Conservation (phyloP, 2,329 filamentous ascomycete genomes). For the Arthrinium puccinioides region DNA sequence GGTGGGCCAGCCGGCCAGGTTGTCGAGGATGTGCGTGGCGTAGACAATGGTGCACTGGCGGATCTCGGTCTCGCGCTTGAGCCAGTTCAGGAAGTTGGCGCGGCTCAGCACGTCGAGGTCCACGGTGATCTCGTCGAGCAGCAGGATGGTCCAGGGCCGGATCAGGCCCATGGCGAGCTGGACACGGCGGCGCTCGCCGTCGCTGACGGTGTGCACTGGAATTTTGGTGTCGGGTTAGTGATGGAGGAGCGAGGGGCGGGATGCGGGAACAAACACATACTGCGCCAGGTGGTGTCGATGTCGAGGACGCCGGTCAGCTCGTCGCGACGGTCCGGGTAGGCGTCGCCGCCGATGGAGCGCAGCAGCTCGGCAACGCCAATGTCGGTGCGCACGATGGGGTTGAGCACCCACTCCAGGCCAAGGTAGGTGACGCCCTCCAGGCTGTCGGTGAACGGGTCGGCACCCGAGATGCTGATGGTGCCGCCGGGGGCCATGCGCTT, state of each 20-base stretch:
- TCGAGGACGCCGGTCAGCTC: constrained; percentile 84
- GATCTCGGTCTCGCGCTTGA: constrained; percentile 78
- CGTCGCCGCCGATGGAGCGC: constrained; percentile 75
- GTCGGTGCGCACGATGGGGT: constrained; percentile 91
- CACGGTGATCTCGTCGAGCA: constrained; percentile 95
- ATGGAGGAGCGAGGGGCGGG: too few species aligned
- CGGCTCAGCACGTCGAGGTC: constrained; percentile 85
- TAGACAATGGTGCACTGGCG: constrained; percentile 90
- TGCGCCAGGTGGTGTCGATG: constrained; percentile 86
- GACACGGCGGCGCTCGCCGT: constrained; percentile 85
- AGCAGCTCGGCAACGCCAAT: constrained; percentile 87
- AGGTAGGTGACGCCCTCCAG: constrained; percentile 96
- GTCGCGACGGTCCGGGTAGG: constrained; percentile 74
- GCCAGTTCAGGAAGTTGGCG: constrained; percentile 75
- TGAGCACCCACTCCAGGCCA: constrained; percentile 95
- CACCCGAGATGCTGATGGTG: constrained; percentile 69
- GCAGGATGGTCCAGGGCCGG: constrained; percentile 81
- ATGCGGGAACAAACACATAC: too few species aligned
- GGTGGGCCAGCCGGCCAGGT: constrained; percentile 88
- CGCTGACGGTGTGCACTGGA: constrained; percentile 85
- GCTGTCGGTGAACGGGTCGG: constrained; percentile 85
- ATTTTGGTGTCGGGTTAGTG: too few species aligned
- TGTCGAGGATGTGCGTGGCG: constrained; percentile 94
- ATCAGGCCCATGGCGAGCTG: constrained; percentile 95
- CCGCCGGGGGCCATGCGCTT: constrained; percentile 80